Evolutionary conservation across 495 filamentous ascomycete genomes (phyloP), one percentile per base, ranked within the genome.

Genomic region (Umbilicaria muhlenbergii): DNA sequence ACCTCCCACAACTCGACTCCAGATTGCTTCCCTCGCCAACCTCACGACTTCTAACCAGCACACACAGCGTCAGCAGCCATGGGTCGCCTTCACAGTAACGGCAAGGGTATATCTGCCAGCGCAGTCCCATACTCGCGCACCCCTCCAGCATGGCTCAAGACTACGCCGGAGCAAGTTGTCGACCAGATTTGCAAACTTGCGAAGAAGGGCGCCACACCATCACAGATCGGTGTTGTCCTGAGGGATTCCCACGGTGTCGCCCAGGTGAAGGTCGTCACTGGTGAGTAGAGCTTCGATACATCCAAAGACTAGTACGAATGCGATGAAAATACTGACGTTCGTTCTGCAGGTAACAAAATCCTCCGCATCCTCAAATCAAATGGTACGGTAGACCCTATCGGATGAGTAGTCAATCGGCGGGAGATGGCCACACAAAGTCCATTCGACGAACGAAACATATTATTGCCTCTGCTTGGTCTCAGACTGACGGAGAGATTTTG

Each of bases 121-220:
- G 86, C 92, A 55, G 74, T 95, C 69, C 92, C 92, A 49, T 96
- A 96, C 80, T 92, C 84, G 42, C 89, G 92, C 70, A 80, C 77
- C 47, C 64, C 86, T 44, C 88, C 91, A 18, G 71, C 83, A 42
- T 99, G 91, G 91, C 70, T 92, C 63, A 93, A 92, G 77, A 82
- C 81, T 62, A 89, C 84, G 48, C 71, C 75, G 53, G 83, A 89
- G 41, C 79, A 86, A 70, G 85, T 98, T 61, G 85, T 88, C 49
- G 92, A 96, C 60, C 86, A 95, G 70, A 96, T 99, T 74, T 92
- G 86, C 83, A 89, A 91, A 71, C 79, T 96, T 56, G 89, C 91
- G 54, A 91, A 81, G 72, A 86, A 87, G 75, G 83, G 91, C 69
- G 83, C 84, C 47, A 91, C 88, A 48, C 92, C 91, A 51, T 93